These are phyloP conservation scores for Trypanosoma brucei DNA, from an alignment of 208 protist genomes.

Conservation along the genomic window DNA sequence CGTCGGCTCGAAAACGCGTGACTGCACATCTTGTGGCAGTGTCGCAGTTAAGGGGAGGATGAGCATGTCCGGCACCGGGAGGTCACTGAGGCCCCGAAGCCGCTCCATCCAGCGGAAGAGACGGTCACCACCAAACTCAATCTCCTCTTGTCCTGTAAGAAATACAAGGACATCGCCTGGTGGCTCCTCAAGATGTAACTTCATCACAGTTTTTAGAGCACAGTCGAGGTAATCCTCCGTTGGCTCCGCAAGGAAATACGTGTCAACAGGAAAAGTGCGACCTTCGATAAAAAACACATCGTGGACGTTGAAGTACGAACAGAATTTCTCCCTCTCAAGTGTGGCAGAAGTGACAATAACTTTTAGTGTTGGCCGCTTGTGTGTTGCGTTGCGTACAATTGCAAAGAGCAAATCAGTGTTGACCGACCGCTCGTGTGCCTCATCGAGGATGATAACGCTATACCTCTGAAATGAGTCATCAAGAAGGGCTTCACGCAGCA, in stretches of 20 bases:
- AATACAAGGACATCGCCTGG: constrained; percentile 99
- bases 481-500: constrained; percentile 96
- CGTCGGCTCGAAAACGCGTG: constrained; percentile 97
- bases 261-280: constrained; percentile 97
- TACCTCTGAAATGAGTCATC: constrained; percentile 95
- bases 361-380: constrained; percentile 92
- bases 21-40: constrained; percentile 98
- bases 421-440: constrained; percentile 99
- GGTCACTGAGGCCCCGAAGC: constrained; percentile 44
- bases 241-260: constrained; percentile 91
- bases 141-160: constrained; percentile 99
- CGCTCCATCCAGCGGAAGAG: constrained; percentile 89
- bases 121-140: constrained; percentile 97
- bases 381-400: constrained; percentile 93
- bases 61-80: constrained; percentile 88
- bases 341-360: constrained; percentile 99
- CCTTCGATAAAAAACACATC: constrained; percentile 98
- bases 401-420: constrained; percentile 99
- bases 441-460: constrained; percentile 99
- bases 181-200: constrained; percentile 96
- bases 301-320: constrained; percentile 95
- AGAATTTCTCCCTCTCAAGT: constrained; percentile 98
- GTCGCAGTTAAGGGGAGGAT: constrained; percentile 98
- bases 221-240: constrained; percentile 97
- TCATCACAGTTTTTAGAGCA: constrained; percentile 96